Evolutionary conservation across 2,329 filamentous ascomycete genomes (phyloP), one percentile per base, ranked within the genome.

Genomic region (Xylariaceae sp.): DNA sequence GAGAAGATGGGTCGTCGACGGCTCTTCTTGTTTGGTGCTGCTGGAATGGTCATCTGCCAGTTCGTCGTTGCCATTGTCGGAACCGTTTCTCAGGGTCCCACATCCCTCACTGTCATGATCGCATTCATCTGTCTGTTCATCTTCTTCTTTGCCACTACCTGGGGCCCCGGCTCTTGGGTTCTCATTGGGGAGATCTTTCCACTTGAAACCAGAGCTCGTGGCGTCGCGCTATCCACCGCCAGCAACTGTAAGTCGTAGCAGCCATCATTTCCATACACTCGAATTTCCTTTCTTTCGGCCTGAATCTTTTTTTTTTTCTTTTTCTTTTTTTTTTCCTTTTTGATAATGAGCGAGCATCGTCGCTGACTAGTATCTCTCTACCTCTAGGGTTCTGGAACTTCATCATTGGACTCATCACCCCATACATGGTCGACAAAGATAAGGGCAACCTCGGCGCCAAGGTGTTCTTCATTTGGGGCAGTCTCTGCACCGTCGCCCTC

Each of bases 61-160:
- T 94, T 94, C 79, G 77, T 95, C 68, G 88, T 94, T 54, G 91
- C 83, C 67, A 90, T 94, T 65, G 71, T 88, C 41, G 86, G 86
- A 66, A 62, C 68, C 1, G 72, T 81, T 50, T 80, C 77, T 57
- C 68, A 64, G 27, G 67, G 78, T 47, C 65, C 73, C 0, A 61
- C 74, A 2, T 85, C 83, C 35, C 79, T 81, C 64, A 78, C 81
- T 63, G 83, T 87, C 48, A 85, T 91, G 79, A 90, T 95, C 62
- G 83, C 88, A 58, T 94, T 95, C 76, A 94, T 94, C 68, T 87
- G 85, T 75, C 85, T 95, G 76, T 94, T 91, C 80, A 91, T 95
- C 78, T 91, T 89, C 80, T 92, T 87, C 80, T 95, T 95, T 71
- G 90, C 90, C 57, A 85, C 81, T 55, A 95, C 90, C 60, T 95